Evolutionary conservation across 192 early-diverging fungal genomes (phyloP).

Genomic region (Linnemannia zychae): DNA sequence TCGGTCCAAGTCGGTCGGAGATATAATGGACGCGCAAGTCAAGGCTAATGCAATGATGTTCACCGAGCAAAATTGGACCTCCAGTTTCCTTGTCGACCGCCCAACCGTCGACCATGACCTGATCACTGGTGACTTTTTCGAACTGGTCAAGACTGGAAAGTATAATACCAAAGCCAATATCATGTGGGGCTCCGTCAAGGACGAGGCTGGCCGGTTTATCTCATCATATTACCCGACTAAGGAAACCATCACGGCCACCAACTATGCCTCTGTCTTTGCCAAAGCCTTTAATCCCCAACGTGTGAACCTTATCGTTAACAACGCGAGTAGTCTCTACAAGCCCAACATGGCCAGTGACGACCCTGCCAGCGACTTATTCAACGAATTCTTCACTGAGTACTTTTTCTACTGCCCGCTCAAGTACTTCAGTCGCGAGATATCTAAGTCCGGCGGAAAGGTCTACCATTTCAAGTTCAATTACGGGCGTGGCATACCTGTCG

Average conservation of each 20-base stretch:
- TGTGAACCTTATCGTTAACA: neutral
- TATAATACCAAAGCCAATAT: conserved; percentile 23
- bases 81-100: neutral
- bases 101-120: conserved; percentile 39
- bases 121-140: conserved; percentile 26
- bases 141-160: conserved; percentile 14
- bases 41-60: conserved; percentile 11
- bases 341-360: conserved; percentile 3
- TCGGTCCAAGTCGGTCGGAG: neutral
- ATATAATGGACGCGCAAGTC: conserved; percentile 16
- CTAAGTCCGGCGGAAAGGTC: conserved; percentile 1
- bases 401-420: conserved; percentile 27
- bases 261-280: neutral
- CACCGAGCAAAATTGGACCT: conserved; percentile 16
- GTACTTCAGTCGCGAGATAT: conserved; percentile 7
- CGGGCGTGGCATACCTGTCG: conserved; percentile 1
- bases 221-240: neutral
- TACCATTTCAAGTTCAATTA: conserved; percentile 36
- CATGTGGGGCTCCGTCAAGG: conserved; percentile 21
- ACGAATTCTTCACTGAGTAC: conserved; percentile 9
- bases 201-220: conserved; percentile 33
- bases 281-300: neutral
- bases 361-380: conserved; percentile 6
- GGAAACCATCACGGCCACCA: neutral
- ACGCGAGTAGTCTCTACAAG: neutral